Conservation (phyloP, 371 early-diverging fungal species). For the Mortierella sp. region DNA sequence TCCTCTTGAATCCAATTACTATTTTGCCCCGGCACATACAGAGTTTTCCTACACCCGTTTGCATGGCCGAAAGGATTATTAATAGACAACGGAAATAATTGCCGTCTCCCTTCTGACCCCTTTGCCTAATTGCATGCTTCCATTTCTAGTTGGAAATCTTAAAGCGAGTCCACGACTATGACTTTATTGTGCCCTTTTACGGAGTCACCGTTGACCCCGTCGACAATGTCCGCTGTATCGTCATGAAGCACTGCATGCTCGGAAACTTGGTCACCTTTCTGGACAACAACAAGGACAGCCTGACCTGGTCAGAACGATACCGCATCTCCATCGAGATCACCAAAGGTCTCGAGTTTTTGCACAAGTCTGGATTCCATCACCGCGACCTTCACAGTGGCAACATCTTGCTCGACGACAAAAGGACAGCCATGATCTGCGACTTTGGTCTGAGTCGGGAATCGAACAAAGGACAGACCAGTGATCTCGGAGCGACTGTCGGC, state of each 20-base stretch:
- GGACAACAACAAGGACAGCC: conserved; percentile 35
- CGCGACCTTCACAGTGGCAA: conserved; percentile 57
- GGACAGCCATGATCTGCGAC: conserved; percentile 56
- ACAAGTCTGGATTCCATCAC: conserved; percentile 58
- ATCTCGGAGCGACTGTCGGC: conserved; percentile 46
- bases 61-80: conserved; percentile 1
- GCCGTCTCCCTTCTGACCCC: neutral
- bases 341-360: conserved; percentile 57
- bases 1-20: neutral
- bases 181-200: conserved; percentile 54
- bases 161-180: conserved; percentile 56
- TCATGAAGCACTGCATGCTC: conserved; percentile 55
- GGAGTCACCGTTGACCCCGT: conserved; percentile 48
- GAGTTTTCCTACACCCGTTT: neutral
- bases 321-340: conserved; percentile 53
- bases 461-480: conserved; percentile 30
- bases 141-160: conserved; percentile 49
- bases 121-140: conserved; percentile 8
- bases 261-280: conserved; percentile 46
- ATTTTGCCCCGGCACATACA: neutral
- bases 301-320: conserved; percentile 56
- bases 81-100: conserved; percentile 2
- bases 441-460: conserved; percentile 54
- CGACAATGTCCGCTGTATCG: conserved; percentile 51
- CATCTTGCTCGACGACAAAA: conserved; percentile 53